A percentile compares a stretch with the other conserved stretches of the same genome.
Conservation (phyloP, 192 early-diverging fungal species). For the Spinellus fusiger region DNA sequence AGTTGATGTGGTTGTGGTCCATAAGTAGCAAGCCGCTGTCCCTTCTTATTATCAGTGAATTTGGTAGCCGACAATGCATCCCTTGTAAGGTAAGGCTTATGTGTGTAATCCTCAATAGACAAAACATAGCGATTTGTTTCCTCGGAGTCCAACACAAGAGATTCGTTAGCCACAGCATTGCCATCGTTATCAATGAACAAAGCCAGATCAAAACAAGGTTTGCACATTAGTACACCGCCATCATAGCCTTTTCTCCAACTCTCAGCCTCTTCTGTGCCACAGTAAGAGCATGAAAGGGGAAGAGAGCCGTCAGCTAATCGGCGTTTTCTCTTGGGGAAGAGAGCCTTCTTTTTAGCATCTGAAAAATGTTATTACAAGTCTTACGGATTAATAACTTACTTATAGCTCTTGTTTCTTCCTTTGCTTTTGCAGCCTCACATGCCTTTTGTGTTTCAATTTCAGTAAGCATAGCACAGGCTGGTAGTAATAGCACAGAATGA, state of each 20-base stretch:
- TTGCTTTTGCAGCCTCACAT: slow-evolving; percentile 29
- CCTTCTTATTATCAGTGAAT: slow-evolving; percentile 43
- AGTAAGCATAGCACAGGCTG: slow-evolving; percentile 38
- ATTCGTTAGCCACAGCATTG: neutral
- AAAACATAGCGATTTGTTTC: slow-evolving; percentile 36
- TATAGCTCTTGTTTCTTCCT: slow-evolving; percentile 26
- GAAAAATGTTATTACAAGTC: neutral
- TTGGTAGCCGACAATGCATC: slow-evolving; percentile 41
- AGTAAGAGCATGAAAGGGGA: slow-evolving; percentile 52
- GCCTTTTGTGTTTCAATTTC: slow-evolving; percentile 38
- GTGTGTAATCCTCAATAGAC: slow-evolving; percentile 61
- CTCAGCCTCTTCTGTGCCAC: slow-evolving; percentile 48
- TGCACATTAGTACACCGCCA: slow-evolving; percentile 62
- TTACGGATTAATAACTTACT: slow-evolving; percentile 23
- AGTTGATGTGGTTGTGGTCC: slow-evolving; percentile 61
- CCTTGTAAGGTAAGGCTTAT: slow-evolving; percentile 61
- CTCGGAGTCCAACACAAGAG: slow-evolving; percentile 19
- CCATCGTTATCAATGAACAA: slow-evolving; percentile 30
- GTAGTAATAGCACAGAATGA: neutral
- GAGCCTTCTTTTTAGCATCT: slow-evolving; percentile 19
- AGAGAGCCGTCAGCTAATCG: slow-evolving; percentile 16
- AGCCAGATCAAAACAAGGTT: slow-evolving; percentile 55
- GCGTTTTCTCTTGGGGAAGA: slow-evolving; percentile 17
- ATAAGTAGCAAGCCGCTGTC: slow-evolving; percentile 50
- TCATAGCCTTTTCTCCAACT: slow-evolving; percentile 69